Conservation (phyloP, 257 asterid species). For the Capsicum pubescens region DNA sequence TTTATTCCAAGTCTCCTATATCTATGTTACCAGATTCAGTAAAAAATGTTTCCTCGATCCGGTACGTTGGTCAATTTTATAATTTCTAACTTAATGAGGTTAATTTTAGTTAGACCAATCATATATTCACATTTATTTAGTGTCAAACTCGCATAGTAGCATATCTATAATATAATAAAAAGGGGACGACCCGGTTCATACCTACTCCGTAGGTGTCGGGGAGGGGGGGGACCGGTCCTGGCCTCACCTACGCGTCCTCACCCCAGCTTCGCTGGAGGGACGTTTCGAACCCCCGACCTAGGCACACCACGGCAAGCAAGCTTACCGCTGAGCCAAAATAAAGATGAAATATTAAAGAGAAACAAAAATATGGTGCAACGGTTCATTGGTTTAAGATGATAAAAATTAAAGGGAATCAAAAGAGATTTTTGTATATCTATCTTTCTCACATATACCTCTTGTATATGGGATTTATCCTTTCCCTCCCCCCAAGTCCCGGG, state of each 20-base stretch:
- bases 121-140: not conserved
- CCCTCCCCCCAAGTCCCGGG: not conserved
- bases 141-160: not conserved
- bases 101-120: not conserved
- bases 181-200: too few relatives aligned
- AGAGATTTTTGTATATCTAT: not conserved
- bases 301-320: too few relatives aligned
- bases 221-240: too few relatives aligned
- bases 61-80: not conserved
- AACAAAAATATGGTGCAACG: not conserved
- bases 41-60: not conserved
- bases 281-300: too few relatives aligned
- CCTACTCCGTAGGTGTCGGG: too few relatives aligned
- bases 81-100: not conserved
- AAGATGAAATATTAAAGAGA: not conserved
- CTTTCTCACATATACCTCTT: constrained; percentile 7
- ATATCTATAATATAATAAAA: constrained; percentile 10
- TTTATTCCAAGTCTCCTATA: not conserved
- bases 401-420: not conserved
- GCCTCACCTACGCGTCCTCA: too few relatives aligned
- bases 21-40: not conserved
- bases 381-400: constrained; percentile 1
- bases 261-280: too few relatives aligned
- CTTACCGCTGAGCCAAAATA: too few relatives aligned
- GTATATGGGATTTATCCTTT: constrained; percentile 12